Base-by-base conservation (phyloP, 2,329 filamentous ascomycete genomes). In the Aureobasidium sp. region DNA sequence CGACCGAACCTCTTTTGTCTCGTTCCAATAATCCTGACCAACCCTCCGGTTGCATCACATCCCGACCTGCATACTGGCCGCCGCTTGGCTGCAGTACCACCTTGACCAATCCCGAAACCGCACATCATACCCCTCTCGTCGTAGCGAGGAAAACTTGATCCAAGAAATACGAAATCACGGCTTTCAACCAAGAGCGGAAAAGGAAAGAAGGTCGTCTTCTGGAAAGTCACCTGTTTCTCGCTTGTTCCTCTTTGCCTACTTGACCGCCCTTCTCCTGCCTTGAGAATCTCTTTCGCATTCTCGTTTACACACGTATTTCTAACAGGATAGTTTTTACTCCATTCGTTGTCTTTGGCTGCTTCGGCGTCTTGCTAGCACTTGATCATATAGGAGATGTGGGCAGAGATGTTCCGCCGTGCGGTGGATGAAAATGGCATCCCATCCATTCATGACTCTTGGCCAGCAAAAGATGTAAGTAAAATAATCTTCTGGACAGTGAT, bases 391-490 rank as follows among this genome's bases (percentile, higher is more conserved):
- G 39, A 42, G 11, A 60, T 60, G 57, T 60, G 57, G 57, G 5
- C 36, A 15, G 57, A 51, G 31, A 15, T 42, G 6, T 42, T 60
- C 11, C 36, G 44, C 11, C 44, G 57, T 17, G 45, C 57, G 25
- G 57, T 41, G 22, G 27, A 60, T 25, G 34, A 51, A 36, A 51
- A 60, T 51, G 57, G 45, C 27, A 47, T 48, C n/a, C 20, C 27
- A 36, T 36, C 31, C 11, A 74, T 76, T 49, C 67, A 64, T 27
- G 74, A 73, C 52, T 72, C 72, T 34, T 77, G 75, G 75, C 67
- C 72, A 7, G 66, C 66, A 63, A 75, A 76, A 63, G 73, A 77
- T 65, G 75, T 77, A 61, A 72, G 75, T 73, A 9, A 5, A 20
- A 17, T 14, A 14, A n/a, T 17, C 31, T 6, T 11, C 37, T 29